Evolutionary conservation across 805 yeast species (phyloP), one percentile per base, ranked within the genome.

Genomic region (Yarrowia yakushimensis): DNA sequence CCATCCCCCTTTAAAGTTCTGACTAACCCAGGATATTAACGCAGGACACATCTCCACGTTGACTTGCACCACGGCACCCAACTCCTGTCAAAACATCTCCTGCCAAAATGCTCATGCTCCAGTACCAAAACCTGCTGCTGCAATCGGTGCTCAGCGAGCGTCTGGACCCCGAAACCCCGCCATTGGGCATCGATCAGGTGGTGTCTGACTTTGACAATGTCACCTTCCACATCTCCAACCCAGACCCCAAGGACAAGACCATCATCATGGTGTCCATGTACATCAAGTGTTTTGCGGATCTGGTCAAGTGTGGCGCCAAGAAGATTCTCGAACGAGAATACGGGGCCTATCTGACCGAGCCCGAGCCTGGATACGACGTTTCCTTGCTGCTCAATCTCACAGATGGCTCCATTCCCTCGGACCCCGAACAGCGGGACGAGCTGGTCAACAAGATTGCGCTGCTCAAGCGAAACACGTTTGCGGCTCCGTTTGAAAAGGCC

Each of bases 171-270:
- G 80, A 82, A 2, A 73, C 81, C 54, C 76, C 83, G 6, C 65
- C 63, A 30, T 41, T 66, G 28, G 63, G 69, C 39, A 78, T 90
- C 66, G 97, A 94, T 75, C 84, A 97, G 73, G 85, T 93, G 65
- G 83, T 94, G 66, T 86, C 96, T 39, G 99, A 94, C 77, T 94
- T 94, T 69, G 99, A 94, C 75, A 90, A 90, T 77, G 96, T 97
- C 55, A 88, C 94, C 30, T 92, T 88, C 76, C 98, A 93, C 74
- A 79, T 94, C 65, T 87, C 96, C 52, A 93, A 96, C n/a, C 89
- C 92, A 2, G 91, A 85, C 67, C 59, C 59, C 59, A 41, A 55
- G 39, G 79, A 84, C 65, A 89, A 87, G 76, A 74, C 85, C 34
- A 69, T 81, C 72, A 75, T 90, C 64, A 77, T 87, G 66, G 76